Conservation (phyloP, 1,284 basidiomycete species). For the Baeospora myosura region DNA sequence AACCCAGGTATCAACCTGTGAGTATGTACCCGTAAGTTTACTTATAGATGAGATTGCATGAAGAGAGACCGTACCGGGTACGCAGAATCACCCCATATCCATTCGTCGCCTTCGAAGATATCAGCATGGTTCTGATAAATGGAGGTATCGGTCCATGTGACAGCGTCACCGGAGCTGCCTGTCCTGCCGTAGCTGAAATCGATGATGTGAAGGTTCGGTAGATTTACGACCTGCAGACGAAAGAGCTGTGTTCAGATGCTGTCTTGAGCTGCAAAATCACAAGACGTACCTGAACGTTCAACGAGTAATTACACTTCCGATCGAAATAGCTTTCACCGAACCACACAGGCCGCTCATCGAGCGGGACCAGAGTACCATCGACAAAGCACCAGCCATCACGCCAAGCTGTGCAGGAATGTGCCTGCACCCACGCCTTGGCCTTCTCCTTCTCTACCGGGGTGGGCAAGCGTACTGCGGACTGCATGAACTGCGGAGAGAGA, state of each 20-base stretch:
- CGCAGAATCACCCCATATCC: slow-evolving; percentile 26
- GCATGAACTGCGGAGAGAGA: slow-evolving; percentile 1
- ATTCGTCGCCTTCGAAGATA: slow-evolving; percentile 19
- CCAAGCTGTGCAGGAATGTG: slow-evolving; percentile 25
- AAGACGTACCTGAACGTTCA: slow-evolving; percentile 27
- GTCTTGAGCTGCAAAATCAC: not conserved
- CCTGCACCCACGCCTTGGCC: slow-evolving; percentile 25
- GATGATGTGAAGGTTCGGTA: slow-evolving; percentile 24
- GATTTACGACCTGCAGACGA: slow-evolving; percentile 14
- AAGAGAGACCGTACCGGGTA: slow-evolving; percentile 11
- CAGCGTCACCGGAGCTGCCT: slow-evolving; percentile 25
- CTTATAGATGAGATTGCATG: not conserved
- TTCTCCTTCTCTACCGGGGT: slow-evolving; percentile 13
- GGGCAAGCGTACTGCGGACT: slow-evolving; percentile 3
- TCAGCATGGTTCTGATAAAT: slow-evolving; percentile 12
- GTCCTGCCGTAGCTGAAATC: slow-evolving; percentile 22
- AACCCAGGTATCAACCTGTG: slow-evolving; percentile 7
- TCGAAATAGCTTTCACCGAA: slow-evolving; percentile 31
- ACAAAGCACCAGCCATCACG: slow-evolving; percentile 28
- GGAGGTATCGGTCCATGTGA: slow-evolving; percentile 17
- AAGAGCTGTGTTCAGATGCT: not conserved
- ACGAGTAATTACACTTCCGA: slow-evolving; percentile 28
- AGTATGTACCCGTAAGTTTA: not conserved
- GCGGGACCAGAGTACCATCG: slow-evolving; percentile 30
- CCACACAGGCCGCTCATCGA: slow-evolving; percentile 22